Evolutionary conservation across 2,329 filamentous ascomycete genomes (phyloP).

Genomic region (Lecanicillium sp.): DNA sequence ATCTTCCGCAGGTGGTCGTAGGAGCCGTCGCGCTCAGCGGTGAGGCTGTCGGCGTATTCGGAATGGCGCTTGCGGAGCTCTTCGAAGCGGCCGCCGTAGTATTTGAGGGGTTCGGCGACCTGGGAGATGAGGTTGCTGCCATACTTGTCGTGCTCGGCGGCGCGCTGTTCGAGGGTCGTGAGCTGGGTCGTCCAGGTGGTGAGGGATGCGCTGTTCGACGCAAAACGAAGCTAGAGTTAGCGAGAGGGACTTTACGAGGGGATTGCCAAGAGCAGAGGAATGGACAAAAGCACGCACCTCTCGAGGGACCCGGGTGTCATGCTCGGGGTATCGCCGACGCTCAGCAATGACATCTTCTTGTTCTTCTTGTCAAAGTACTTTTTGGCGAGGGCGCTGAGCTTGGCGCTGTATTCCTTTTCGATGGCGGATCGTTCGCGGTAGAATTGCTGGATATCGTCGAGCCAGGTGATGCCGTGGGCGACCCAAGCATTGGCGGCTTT

Average conservation of each 20-base stretch:
- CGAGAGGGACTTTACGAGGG: too few species aligned
- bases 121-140: constrained; percentile 69
- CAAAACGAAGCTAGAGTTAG: constrained; percentile 15
- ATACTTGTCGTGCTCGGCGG: constrained; percentile 82
- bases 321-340: constrained; percentile 85
- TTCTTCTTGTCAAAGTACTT: constrained; percentile 98
- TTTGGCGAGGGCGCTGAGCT: constrained; percentile 79
- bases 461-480: constrained; percentile 80
- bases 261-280: too few species aligned
- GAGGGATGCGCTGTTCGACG: constrained; percentile 66
- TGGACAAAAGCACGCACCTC: too few species aligned
- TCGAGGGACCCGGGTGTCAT: constrained; percentile 95
- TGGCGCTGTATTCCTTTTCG: constrained; percentile 93
- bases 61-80: constrained; percentile 86
- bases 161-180: constrained; percentile 78
- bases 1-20: constrained; percentile 83
- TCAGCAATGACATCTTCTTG: constrained; percentile 77
- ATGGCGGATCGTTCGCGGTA: constrained; percentile 91
- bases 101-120: constrained; percentile 80
- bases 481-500: constrained; percentile 93
- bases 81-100: constrained; percentile 68
- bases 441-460: constrained; percentile 95
- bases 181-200: constrained; percentile 96
- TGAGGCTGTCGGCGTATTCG: constrained; percentile 81
- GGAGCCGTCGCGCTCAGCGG: constrained; percentile 78